phyloP scores from a whole-genome alignment of 352 stramenopile genomes.

The Globisporangium middletonii region DNA sequence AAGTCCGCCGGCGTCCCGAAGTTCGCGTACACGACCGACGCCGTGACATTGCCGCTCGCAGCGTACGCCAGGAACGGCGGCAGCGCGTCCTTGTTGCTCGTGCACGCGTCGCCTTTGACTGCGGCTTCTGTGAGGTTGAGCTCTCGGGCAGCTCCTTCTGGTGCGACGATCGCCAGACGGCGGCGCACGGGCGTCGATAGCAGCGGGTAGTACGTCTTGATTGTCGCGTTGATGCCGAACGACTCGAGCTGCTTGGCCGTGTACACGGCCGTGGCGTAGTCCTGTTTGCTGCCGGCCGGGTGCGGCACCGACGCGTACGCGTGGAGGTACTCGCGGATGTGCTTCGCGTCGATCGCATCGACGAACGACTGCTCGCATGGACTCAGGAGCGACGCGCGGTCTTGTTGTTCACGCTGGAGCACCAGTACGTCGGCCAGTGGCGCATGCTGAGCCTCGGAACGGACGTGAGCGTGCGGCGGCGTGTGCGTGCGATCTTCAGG shows the following conservation, averaged over 20 bases:
- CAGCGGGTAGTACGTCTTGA: slow-evolving; percentile 58
- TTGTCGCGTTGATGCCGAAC: slow-evolving; percentile 58
- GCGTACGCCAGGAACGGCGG: slow-evolving; percentile 83
- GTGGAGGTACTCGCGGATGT: slow-evolving; percentile 35
- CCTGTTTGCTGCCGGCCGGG: slow-evolving; percentile 30
- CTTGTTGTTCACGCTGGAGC: background rate
- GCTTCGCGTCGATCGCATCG: slow-evolving; percentile 17
- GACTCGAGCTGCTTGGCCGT: slow-evolving; percentile 45
- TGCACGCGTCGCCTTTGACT: slow-evolving; percentile 66
- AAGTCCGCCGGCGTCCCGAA: slow-evolving; percentile 80
- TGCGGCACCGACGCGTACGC: slow-evolving; percentile 45
- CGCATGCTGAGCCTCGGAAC: too few relatives aligned
- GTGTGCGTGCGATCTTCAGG: background rate
- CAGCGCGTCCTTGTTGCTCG: slow-evolving; percentile 39
- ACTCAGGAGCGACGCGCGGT: background rate
- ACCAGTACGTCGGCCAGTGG: background rate
- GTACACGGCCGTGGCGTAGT: slow-evolving; percentile 54
- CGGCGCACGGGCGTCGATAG: slow-evolving; percentile 58
- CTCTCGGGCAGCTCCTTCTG: slow-evolving; percentile 18
- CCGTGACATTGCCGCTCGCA: slow-evolving; percentile 61
- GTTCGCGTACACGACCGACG: slow-evolving; percentile 85
- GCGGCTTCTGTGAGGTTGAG: slow-evolving; percentile 53
- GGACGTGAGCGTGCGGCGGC: too few relatives aligned
- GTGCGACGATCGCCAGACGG: slow-evolving; percentile 38
- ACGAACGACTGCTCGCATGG: slow-evolving; percentile 15